Evolutionary conservation across 495 filamentous ascomycete genomes (phyloP).

Genomic region (Friedmanniomyces endolithicus): DNA sequence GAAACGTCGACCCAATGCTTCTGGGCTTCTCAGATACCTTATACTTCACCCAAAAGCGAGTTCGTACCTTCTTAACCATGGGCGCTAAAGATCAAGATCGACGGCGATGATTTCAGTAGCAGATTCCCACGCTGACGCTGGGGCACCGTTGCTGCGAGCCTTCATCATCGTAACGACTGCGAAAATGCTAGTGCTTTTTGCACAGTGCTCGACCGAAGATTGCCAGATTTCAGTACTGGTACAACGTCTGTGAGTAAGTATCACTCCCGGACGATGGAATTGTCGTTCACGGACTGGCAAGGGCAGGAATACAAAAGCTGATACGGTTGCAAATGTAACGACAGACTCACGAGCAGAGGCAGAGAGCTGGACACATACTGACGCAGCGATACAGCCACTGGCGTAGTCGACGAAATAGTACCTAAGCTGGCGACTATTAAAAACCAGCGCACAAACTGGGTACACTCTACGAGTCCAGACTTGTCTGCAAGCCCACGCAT

Average conservation of each 20-base stretch:
- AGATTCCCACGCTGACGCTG: not conserved
- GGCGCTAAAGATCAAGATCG: not conserved
- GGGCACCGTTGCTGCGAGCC: not conserved
- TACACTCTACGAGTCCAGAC: too few species aligned
- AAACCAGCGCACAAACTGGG: too few species aligned
- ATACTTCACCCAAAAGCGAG: not conserved
- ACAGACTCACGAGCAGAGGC: too few species aligned
- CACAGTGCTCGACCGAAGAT: not conserved
- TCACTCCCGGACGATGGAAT: not conserved
- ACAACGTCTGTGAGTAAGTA: not conserved
- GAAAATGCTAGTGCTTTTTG: not conserved
- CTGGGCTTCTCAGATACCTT: not conserved
- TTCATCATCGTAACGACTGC: not conserved
- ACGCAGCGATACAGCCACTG: too few species aligned
- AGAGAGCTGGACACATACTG: too few species aligned
- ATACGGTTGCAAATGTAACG: too few species aligned
- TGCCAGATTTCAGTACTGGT: not conserved
- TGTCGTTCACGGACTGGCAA: not conserved
- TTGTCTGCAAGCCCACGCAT: too few species aligned
- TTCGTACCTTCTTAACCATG: not conserved
- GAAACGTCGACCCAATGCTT: not conserved
- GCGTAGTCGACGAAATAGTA: too few species aligned
- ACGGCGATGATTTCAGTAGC: not conserved
- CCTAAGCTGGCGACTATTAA: too few species aligned
- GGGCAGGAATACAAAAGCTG: not conserved